Evolutionary conservation across 305 asterid genomes (phyloP), one percentile per base, ranked within the genome.

Genomic region (Withania somnifera): DNA sequence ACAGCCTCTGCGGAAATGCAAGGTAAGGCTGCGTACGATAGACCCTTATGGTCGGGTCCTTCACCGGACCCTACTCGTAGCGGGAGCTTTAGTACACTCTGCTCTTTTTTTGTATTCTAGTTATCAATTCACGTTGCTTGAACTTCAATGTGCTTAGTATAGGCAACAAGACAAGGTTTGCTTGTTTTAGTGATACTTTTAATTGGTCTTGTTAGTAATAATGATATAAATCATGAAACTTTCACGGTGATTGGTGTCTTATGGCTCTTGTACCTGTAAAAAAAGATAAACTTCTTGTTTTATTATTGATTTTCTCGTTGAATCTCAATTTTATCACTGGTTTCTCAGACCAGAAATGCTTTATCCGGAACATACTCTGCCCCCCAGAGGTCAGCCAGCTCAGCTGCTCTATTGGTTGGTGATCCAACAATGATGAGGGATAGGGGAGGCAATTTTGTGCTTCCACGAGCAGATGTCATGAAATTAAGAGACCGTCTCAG

Each of bases 371-470:
- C 99, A 60, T 97, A 97, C 90, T 97, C 99, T 5, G 98, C 98
- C 78, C 99, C 99, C 82, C 99, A 97, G 92, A 92, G 98, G 85
- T 97, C 99, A 3, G 97, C 98, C 77, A 97, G 98, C 85, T 97
- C 99, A 79, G 98, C 99, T 73, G 97, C 98, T 26, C 98, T 97
- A 81, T 91, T 97, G 90, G 98, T 95, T 88, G 99, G 98, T 82
- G 99, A 97, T 86, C 99, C 98, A 77, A 90, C 96, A 58, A 89
- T 90, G 84, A 89, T 93, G 47, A 92, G 98, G 82, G 99, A 97
- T 86, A 92, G 97, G 89, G 97, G 93, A 57, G 99, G 99, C 81
- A 97, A 95, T 88, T 97, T 93, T 87, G 99, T 95, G 85, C 99
- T 97, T 84, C 98, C 99, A 45, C 86, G 99, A 86, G 99, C 94